Conservation (phyloP, 108 stramenopile genomes). For the Stephanodiscus triporus region DNA sequence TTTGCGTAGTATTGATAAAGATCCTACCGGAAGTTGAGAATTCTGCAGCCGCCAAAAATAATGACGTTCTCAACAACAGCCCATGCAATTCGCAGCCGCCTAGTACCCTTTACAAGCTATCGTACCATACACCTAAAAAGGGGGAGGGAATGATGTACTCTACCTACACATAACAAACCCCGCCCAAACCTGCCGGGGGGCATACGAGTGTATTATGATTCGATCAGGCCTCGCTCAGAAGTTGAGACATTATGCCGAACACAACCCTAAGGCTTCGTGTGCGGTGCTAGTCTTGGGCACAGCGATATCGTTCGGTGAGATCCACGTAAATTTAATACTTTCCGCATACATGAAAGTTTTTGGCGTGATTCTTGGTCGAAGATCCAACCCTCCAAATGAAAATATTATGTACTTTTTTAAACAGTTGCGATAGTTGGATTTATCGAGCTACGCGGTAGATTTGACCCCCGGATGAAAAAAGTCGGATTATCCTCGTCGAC, state of each 20-base stretch:
- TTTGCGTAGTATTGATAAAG: background rate
- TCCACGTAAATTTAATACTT: background rate
- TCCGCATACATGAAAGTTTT: no score
- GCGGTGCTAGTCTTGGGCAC: conserved; percentile 11
- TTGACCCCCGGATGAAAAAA: conserved; percentile 2
- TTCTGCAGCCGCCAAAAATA: no score
- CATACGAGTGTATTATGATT: background rate
- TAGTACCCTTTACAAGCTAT: no score
- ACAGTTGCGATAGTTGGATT: conserved; percentile 8
- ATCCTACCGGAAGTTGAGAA: background rate
- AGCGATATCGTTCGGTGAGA: conserved; percentile 14
- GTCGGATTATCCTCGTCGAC: conserved; percentile 7
- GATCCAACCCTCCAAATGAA: no score
- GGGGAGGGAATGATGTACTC: no score
- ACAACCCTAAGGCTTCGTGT: conserved; percentile 27
- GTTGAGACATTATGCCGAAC: conserved; percentile 25
- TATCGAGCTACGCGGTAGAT: conserved; percentile 16
- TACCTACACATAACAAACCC: no score
- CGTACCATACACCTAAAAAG: no score
- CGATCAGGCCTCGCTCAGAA: background rate
- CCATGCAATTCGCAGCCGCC: no score
- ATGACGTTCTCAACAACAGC: no score
- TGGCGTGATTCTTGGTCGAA: no score
- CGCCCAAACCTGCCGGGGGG: no score
- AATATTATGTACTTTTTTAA: background rate